Evolutionary conservation across 805 yeast species (phyloP).

Genomic region (Kazachstania viticola): DNA sequence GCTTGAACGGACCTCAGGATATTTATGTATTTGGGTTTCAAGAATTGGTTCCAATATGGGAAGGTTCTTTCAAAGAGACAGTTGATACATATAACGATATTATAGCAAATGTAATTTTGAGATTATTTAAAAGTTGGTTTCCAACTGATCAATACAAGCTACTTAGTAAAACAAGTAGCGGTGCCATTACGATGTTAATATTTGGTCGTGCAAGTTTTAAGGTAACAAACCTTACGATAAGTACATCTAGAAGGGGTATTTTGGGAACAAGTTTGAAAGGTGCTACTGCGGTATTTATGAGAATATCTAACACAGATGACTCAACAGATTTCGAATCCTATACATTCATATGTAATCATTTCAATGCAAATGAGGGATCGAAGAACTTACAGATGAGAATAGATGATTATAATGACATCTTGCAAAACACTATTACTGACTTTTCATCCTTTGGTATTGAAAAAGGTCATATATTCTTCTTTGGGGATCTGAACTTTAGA

Average conservation of each 20-base stretch:
- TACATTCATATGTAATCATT: slow-evolving; percentile 61
- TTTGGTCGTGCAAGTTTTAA: slow-evolving; percentile 30
- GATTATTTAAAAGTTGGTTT: slow-evolving; percentile 28
- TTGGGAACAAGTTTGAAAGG: slow-evolving; percentile 63
- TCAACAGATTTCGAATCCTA: slow-evolving; percentile 25
- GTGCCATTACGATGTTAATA: slow-evolving; percentile 46
- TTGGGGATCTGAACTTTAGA: slow-evolving; percentile 85
- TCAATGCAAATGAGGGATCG: slow-evolving; percentile 69
- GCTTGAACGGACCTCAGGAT: slow-evolving; percentile 18
- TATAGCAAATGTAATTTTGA: slow-evolving; percentile 28
- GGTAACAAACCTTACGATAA: slow-evolving; percentile 22
- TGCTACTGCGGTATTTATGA: slow-evolving; percentile 50
- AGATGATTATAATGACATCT: slow-evolving; percentile 36
- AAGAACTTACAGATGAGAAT: slow-evolving; percentile 38
- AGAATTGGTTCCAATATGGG: slow-evolving; percentile 47
- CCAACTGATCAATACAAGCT: slow-evolving; percentile 30
- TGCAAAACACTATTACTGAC: slow-evolving; percentile 35
- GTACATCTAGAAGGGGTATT: slow-evolving; percentile 42
- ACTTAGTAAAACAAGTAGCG: slow-evolving; percentile 35
- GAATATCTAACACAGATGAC: slow-evolving; percentile 5
- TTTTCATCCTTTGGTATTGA: slow-evolving; percentile 29
- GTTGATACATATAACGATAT: slow-evolving; percentile 30
- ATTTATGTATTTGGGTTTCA: slow-evolving; percentile 55
- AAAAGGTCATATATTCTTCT: slow-evolving; percentile 57
- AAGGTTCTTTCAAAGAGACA: slow-evolving; percentile 34